Conservation (phyloP, 2,329 filamentous ascomycete species). For the Tolypocladium inflatum region DNA sequence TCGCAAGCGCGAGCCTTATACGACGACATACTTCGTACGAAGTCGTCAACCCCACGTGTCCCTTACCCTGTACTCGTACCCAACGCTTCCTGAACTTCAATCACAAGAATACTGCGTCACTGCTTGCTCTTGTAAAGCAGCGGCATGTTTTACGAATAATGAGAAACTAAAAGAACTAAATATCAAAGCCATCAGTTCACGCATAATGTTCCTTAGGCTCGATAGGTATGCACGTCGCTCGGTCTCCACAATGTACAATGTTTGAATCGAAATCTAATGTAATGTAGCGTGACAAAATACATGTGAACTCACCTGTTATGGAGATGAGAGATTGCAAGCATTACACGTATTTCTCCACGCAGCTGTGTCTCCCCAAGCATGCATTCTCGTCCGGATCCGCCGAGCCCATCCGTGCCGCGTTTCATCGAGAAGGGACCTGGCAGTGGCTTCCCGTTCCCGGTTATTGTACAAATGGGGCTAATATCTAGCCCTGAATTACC, state of each 20-base stretch:
- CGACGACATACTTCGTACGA: too few relatives aligned
- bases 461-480: slow-evolving; percentile 14
- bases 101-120: not conserved
- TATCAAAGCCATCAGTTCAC: not conserved
- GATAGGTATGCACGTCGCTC: not conserved
- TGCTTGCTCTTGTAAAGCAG: not conserved
- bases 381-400: slow-evolving; percentile 11
- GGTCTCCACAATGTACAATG: slow-evolving; percentile 8
- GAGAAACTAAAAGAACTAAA: not conserved
- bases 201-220: not conserved
- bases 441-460: slow-evolving; percentile 12
- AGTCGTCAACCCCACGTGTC: not conserved
- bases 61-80: not conserved
- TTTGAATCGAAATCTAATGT: slow-evolving; percentile 13
- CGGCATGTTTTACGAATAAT: not conserved
- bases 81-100: not conserved
- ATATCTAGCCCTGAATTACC: not conserved
- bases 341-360: not conserved
- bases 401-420: slow-evolving; percentile 5
- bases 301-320: slow-evolving; percentile 14
- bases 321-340: slow-evolving; percentile 18
- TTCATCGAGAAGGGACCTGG: slow-evolving; percentile 4
- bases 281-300: slow-evolving; percentile 14
- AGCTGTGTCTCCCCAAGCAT: not conserved
- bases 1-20: too few relatives aligned